Evolutionary conservation across 1,139 yeast genomes (phyloP).

Genomic region (Nakaseomyces nivariensis): DNA sequence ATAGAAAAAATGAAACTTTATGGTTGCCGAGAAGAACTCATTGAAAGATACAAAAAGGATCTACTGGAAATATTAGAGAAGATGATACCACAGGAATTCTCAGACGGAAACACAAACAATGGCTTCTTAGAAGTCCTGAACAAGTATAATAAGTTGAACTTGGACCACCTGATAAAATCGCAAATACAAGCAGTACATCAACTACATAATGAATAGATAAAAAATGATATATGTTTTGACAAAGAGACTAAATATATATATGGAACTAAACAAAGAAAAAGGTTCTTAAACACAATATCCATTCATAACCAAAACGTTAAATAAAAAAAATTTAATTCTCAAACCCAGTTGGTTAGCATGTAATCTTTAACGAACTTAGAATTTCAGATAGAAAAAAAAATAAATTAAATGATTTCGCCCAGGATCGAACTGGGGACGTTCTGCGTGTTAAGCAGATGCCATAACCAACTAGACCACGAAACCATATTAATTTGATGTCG

Average conservation of each 20-base stretch:
- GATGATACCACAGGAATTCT: neutral
- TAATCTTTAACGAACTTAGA: no score
- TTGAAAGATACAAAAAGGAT: neutral
- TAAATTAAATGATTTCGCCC: conserved; percentile 70
- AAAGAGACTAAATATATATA: no score
- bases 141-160: neutral
- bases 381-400: neutral
- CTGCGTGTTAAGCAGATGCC: conserved; percentile 99
- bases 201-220: neutral
- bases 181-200: neutral
- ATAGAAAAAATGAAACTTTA: neutral
- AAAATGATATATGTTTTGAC: no score
- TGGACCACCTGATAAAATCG: neutral
- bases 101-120: neutral
- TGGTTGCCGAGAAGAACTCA: neutral
- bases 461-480: conserved; percentile 97
- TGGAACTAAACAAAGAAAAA: no score
- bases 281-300: no score
- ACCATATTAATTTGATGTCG: conserved; percentile 28
- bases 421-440: conserved; percentile 99
- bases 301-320: no score
- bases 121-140: neutral
- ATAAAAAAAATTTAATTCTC: no score
- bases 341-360: no score
- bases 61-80: neutral